Base-by-base conservation (phyloP, 2,329 filamentous ascomycete genomes). In the Colletotrichum magnum region DNA sequence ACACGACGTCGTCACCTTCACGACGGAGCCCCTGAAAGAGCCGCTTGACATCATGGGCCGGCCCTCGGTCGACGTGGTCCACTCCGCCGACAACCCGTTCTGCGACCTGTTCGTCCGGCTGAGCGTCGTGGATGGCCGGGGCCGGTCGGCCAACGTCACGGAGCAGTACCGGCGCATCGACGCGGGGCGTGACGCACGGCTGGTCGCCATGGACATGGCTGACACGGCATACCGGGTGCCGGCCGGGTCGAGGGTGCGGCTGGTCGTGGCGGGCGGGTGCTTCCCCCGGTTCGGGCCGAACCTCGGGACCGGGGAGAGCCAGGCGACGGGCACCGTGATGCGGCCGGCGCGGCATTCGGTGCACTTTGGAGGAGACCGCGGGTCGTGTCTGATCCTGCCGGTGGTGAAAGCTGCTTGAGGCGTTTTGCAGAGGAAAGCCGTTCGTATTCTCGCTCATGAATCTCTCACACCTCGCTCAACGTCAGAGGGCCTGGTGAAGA, bases 51-150 rank as follows among this genome's bases (percentile, higher is more conserved):
- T 77, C 10, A 41, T 71, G 2, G 75, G 74, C 3, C 69, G 64
- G 15, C 73, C 75, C 10, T 58, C 50, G 2, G 52, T 77, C 1
- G 63, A 74, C n/a, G 51, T 77, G 0, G 4, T 58, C 2, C 75
- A 77, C 70, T 73, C 73, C 36, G 75, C 69, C 53, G 69, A 75
- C 58, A 68, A 69, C 48, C 70, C 74, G 0, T 64, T 75, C 57
- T 74, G 64, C 15, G 75, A 76, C 59, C 32, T 77, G 0, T 74
- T 74, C 6, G 68, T 75, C 7, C 72, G 74, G 4, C 63, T 77
- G 4, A 73, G 72, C 50, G 73, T 74, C 26, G 73, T 77, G 5
- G 69, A 75, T 45, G 26, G 32, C 52, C 69, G 69, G 28, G 75
- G 75, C 6, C 43, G 60, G 2, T 77, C 75, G 3, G 65, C 65